Conservation (phyloP, 441 rosid species). For the Gossypium lobatum region DNA sequence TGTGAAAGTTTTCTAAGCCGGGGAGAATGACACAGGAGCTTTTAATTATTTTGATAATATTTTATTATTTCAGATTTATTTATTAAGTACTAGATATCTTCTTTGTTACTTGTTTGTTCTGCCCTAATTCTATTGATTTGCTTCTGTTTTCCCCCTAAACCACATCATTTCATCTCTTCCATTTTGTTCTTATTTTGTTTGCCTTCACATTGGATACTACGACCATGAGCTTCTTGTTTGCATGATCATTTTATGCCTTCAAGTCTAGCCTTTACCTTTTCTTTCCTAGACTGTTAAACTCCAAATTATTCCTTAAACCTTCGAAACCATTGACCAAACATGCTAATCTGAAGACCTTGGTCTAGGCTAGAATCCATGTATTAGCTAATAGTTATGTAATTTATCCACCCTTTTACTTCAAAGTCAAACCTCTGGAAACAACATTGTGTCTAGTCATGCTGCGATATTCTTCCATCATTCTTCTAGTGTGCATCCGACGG, state of each 20-base stretch:
- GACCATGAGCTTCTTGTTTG: not conserved
- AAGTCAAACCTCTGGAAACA: not conserved
- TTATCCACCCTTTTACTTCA: not conserved
- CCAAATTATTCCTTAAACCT: not conserved
- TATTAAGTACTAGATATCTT: too few species aligned
- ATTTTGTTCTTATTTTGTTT: not conserved
- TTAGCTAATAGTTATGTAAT: not conserved
- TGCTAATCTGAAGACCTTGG: not conserved
- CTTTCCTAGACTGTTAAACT: not conserved
- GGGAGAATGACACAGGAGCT: too few species aligned
- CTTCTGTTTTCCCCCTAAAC: too few species aligned
- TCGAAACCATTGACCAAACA: not conserved
- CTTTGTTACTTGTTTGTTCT: too few species aligned
- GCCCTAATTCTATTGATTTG: too few species aligned
- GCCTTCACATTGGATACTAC: not conserved
- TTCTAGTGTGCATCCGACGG: not conserved
- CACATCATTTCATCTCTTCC: not conserved
- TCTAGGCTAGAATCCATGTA: not conserved
- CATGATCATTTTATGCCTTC: not conserved
- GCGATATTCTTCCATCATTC: not conserved
- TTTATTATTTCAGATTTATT: too few species aligned
- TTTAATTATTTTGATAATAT: too few species aligned
- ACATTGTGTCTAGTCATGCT: not conserved
- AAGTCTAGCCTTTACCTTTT: not conserved
- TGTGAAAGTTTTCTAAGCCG: slow-evolving; percentile 29